Base-by-base conservation (phyloP, 2,329 filamentous ascomycete genomes). In the Aspergillus brunneoviolaceus region DNA sequence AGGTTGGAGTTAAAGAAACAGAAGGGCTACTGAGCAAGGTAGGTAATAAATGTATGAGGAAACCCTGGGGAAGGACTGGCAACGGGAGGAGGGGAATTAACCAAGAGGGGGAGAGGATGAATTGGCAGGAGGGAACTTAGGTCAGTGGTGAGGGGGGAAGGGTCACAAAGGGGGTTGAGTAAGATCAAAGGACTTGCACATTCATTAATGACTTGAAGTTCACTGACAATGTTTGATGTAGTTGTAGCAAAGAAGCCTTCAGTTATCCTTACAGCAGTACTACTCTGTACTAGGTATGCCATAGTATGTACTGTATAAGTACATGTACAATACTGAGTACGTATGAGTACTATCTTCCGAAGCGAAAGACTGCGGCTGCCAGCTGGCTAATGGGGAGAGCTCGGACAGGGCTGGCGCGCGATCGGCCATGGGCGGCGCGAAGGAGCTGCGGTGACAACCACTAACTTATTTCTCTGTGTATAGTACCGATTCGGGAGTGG, bases 361-460 rank as follows among this genome's bases (percentile, higher is more conserved):
- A 57, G 51, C 58, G 56, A 57, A 55, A 64, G 61, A 58, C 55
- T 65, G 67, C 67, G 67, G 63, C 62, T 67, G 69, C 65, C 66
- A 70, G 67, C 64, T 69, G 68, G 66, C 64, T 67, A 59, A 49
- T 47, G 61, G 59, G 59, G 60, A 35, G 33, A 35, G 33, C 33
- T 35, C 33, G 58, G 48, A 64, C 57, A 63, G 63, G 63, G 39
- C 75, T 75, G 71, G 70, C 73, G 73, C 73, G 73, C 72, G 73
- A 76, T 75, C 73, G 69, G 70, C 74, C 71, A 69, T 67, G 69
- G 42, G 68, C 69, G 67, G 69, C 68, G 65, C 68, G 64, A 69
- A 62, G 55, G 42, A 58, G 57, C 25, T 67, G 63, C 27, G 27
- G 27, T 29, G 27, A 61, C 33, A 35, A 35, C 14, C 33, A 35